Evolutionary conservation across 352 stramenopile species (phyloP), one percentile per base, ranked within the genome.

Genomic region (Phytophthora parvispora): DNA sequence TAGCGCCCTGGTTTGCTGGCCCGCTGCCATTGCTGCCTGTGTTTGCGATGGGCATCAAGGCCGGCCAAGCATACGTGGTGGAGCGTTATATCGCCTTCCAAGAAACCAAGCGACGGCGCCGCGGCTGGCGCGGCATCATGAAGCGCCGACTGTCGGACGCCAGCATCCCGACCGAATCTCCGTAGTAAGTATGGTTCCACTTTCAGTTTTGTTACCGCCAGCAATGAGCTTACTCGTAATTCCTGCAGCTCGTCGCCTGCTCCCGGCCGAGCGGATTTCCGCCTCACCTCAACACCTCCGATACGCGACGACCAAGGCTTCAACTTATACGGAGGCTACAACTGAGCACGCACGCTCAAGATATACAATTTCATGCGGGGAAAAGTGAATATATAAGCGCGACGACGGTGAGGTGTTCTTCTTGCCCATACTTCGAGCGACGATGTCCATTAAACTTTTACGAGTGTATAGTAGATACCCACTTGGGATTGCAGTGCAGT

Each of bases 51-150:
- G 69, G 78, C 16, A 60, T 93, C 34, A 95, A 95, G 60, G 64
- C 71, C n/a, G 85, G 80, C 25, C 80, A 93, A 74, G 85, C 82
- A 6, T 90, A 83, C 28, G 57, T 93, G 8, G 75, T 95, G 3
- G 85, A 95, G 54, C 80, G 83, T 27, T 91, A 93, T 63, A 91
- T 95, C 45, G 87, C 87, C 16, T 90, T 89, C 65, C 84, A 93
- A 72, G 87, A 95, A 69, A 92, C 87, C 10, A 79, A 89, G 48
- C 84, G 86, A 27, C 82, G 84, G 9, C 82, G 87, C 32, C 84
- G 87, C 25, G 87, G 87, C 48, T 95, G 87, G 87, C 80, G 87
- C 38, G 87, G 87, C 42, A 84, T 95, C 45, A 93, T 93, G 87
- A 95, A 95, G 69, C 87, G 87, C 24, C 80, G 87, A 25, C 66